phyloP scores from a whole-genome alignment of 306 rosid genomes.

The Lathyrus oleraceus region DNA sequence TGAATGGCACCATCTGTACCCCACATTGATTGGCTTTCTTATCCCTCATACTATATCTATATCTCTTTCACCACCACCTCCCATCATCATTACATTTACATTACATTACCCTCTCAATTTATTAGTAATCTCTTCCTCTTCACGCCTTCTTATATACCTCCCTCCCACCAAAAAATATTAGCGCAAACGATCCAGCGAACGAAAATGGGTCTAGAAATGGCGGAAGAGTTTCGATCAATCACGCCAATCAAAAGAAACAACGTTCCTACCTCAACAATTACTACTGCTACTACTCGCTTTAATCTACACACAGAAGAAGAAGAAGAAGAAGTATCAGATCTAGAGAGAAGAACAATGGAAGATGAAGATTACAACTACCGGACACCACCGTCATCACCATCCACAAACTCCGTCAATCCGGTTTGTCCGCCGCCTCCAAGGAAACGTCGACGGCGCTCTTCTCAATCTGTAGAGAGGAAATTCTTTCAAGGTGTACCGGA shows the following conservation, averaged over 20 bases:
- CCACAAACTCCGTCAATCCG: constrained; percentile 21
- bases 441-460: constrained; percentile 36
- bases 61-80: constrained; percentile 49
- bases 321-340: neutral
- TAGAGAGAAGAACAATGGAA: constrained; percentile 16
- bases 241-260: constrained; percentile 39
- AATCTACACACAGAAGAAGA: constrained; percentile 4
- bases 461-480: neutral
- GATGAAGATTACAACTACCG: constrained; percentile 1
- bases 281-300: neutral
- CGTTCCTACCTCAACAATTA: neutral
- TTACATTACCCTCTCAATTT: constrained; percentile 26
- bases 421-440: constrained; percentile 73
- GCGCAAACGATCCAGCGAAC: neutral
- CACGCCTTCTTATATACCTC: neutral
- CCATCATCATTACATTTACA: constrained; percentile 18
- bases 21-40: constrained; percentile 4
- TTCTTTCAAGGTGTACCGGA: constrained; percentile 47
- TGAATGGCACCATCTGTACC: constrained; percentile 16
- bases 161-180: too few relatives aligned
- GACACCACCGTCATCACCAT: constrained; percentile 56
- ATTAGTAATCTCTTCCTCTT: neutral
- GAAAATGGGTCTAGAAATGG: constrained; percentile 50
- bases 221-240: constrained; percentile 50
- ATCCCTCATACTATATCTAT: constrained; percentile 5